Evolutionary conservation across 2,329 filamentous ascomycete genomes (phyloP).

Genomic region (Trichoderma sp.): DNA sequence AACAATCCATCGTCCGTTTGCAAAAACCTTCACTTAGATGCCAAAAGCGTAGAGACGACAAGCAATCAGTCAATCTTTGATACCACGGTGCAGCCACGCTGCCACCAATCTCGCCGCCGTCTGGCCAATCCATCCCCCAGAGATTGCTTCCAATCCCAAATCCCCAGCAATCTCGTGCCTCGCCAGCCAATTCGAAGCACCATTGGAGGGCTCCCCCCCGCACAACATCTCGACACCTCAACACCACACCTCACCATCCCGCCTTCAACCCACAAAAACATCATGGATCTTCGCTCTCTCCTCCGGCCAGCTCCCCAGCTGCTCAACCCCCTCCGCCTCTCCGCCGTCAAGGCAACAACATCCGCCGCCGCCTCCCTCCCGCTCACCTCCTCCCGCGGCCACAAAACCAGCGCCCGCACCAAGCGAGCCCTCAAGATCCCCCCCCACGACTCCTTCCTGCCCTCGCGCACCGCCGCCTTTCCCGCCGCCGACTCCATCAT

Average conservation of each 20-base stretch:
- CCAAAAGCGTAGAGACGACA: not conserved
- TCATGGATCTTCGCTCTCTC: slow-evolving; percentile 38
- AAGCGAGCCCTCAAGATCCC: slow-evolving; percentile 57
- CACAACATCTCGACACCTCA: not conserved
- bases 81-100: not conserved
- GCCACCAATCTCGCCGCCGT: slow-evolving; percentile 19
- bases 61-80: not conserved
- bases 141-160: not conserved
- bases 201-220: not conserved
- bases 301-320: slow-evolving; percentile 36
- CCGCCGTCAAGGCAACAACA: not conserved
- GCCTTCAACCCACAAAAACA: not conserved
- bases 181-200: not conserved
- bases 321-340: slow-evolving; percentile 28
- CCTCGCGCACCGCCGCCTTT: slow-evolving; percentile 32
- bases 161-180: not conserved
- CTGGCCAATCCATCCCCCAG: not conserved
- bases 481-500: slow-evolving; percentile 43
- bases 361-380: slow-evolving; percentile 19
- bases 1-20: not conserved
- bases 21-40: not conserved
- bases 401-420: slow-evolving; percentile 53
- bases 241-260: not conserved
- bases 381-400: slow-evolving; percentile 36
- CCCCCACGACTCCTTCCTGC: slow-evolving; percentile 59